Evolutionary conservation across 345 rosid species (phyloP).

Genomic region (Odontarrhena argentea): DNA sequence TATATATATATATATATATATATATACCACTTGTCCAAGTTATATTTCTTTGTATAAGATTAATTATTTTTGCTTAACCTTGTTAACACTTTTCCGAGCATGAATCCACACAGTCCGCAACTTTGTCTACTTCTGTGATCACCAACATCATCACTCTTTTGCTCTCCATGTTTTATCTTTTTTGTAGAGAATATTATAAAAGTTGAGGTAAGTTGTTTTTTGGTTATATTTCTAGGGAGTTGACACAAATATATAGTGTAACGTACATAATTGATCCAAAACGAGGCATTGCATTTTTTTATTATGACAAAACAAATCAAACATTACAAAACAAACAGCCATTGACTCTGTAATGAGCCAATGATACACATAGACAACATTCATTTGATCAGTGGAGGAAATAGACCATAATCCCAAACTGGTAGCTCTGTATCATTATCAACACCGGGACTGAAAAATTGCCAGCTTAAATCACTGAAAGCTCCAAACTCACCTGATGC

Average conservation of each 20-base stretch:
- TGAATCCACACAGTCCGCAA: slow-evolving; percentile 31
- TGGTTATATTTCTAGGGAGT: no score
- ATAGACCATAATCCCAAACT: slow-evolving; percentile 4
- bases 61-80: no score
- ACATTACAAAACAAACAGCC: no score
- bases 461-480: slow-evolving; percentile 92
- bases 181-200: no score
- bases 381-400: slow-evolving; percentile 4
- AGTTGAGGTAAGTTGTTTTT: no score
- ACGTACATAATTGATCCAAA: no score
- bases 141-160: no score
- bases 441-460: slow-evolving; percentile 60
- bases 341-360: background rate
- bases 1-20: no score
- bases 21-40: no score
- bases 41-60: no score
- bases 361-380: background rate
- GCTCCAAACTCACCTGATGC: slow-evolving; percentile 69
- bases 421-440: slow-evolving; percentile 42
- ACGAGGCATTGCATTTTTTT: background rate
- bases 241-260: no score
- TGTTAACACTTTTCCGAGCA: slow-evolving; percentile 19
- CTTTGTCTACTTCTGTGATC: slow-evolving; percentile 29
- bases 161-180: no score
- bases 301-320: background rate